Percentiles rank a stretch among this genome's conserved stretches.
Conservation (phyloP, 2,329 filamentous ascomycete species). For the Aspergillus quadricinctus region DNA sequence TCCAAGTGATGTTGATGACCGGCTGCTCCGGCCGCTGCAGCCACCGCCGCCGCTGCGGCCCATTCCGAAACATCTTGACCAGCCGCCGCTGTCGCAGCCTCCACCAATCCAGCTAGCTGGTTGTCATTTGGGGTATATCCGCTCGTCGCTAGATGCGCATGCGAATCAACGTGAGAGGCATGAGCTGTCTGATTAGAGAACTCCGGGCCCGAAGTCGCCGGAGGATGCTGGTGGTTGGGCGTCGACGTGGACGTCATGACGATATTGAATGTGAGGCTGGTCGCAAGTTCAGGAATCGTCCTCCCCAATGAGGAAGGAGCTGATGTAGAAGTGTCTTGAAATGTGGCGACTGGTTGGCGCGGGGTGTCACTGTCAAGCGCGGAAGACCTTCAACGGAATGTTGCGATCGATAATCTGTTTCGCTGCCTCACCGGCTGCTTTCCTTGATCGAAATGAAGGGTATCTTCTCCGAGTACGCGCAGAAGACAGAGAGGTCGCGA, state of each 20-base stretch:
- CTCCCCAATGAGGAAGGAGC: background rate
- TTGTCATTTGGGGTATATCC: constrained; percentile 38
- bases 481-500: background rate
- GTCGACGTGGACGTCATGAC: constrained; percentile 27
- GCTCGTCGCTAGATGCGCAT: constrained; percentile 21
- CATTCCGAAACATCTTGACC: constrained; percentile 36
- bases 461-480: background rate
- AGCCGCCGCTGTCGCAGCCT: constrained; percentile 44
- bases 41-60: constrained; percentile 45
- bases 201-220: constrained; percentile 24
- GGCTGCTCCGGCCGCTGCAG: constrained; percentile 46
- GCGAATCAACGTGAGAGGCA: constrained; percentile 28
- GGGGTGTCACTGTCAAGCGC: background rate
- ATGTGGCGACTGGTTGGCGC: background rate
- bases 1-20: constrained; percentile 37
- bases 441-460: background rate
- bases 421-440: background rate
- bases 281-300: background rate
- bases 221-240: constrained; percentile 27
- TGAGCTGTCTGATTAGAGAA: constrained; percentile 23
- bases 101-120: constrained; percentile 43
- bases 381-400: background rate
- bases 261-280: background rate
- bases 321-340: background rate
- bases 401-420: background rate